phyloP scores from a whole-genome alignment of 352 stramenopile genomes.

The Globisporangium radiosum region DNA sequence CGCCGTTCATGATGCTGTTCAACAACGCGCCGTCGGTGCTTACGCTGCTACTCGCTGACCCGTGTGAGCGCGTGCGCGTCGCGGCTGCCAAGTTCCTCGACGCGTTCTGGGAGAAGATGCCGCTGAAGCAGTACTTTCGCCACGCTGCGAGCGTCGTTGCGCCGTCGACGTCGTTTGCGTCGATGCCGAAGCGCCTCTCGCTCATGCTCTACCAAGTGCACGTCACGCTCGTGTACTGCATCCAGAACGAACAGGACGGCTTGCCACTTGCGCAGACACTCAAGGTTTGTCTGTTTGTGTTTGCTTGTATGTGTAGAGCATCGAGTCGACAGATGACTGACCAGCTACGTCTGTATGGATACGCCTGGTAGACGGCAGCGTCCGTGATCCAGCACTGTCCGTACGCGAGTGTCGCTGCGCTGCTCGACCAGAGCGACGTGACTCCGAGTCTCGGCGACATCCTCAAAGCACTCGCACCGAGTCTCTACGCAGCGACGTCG shows the following conservation, averaged over 20 bases:
- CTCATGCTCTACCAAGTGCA: conserved; percentile 83
- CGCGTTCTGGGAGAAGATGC: conserved; percentile 76
- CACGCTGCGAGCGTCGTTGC: conserved; percentile 34
- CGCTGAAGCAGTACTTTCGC: conserved; percentile 76
- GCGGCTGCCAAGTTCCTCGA: conserved; percentile 76
- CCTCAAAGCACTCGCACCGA: conserved; percentile 57
- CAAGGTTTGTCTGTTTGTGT: conserved; percentile 32
- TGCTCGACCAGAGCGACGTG: conserved; percentile 47
- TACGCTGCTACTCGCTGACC: conserved; percentile 69
- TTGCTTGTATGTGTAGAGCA: no score
- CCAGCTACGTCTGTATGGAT: no score
- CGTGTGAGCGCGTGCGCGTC: conserved; percentile 67
- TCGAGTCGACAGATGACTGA: no score
- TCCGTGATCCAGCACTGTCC: conserved; percentile 77
- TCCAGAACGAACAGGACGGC: conserved; percentile 70
- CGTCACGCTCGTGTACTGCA: conserved; percentile 73
- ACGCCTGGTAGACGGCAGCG: conserved; percentile 32
- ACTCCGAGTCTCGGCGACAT: conserved; percentile 54
- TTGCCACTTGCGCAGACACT: conserved; percentile 55
- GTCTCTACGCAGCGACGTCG: conserved; percentile 53
- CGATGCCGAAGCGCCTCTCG: conserved; percentile 75
- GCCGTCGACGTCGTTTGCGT: conserved; percentile 73
- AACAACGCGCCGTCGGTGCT: conserved; percentile 69
- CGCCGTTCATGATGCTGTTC: conserved; percentile 79
- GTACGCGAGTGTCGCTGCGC: conserved; percentile 48